Percentiles rank a stretch among this genome's conserved stretches.
phyloP scores from a whole-genome alignment of 2,329 filamentous ascomycete species.

The Sclerotinia glacialis region DNA sequence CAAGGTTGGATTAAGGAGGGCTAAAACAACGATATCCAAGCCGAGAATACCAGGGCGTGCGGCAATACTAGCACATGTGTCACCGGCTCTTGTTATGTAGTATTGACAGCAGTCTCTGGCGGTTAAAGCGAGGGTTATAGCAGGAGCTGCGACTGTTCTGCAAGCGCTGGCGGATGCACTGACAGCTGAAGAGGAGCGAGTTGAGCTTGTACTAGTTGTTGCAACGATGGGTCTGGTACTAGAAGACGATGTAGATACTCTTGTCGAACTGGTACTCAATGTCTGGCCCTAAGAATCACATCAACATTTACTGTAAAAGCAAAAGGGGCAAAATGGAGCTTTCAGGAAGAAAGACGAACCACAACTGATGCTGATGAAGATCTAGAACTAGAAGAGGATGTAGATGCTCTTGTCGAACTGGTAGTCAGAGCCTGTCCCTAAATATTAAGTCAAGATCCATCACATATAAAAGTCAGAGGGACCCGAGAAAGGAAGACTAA shows the following conservation, averaged over 20 bases:
- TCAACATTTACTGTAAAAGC: neutral
- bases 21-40: neutral
- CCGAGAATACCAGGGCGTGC: neutral
- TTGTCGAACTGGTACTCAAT: neutral
- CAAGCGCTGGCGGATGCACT: neutral
- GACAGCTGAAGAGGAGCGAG: neutral
- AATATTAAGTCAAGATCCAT: no score
- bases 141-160: neutral
- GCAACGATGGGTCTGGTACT: no score
- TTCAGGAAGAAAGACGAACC: neutral
- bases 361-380: neutral
- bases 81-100: neutral
- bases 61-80: constrained; percentile 7
- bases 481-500: no score
- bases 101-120: constrained; percentile 1
- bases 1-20: constrained; percentile 3
- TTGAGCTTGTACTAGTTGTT: no score
- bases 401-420: no score
- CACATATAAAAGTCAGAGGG: no score
- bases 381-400: neutral
- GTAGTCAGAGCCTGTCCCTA: no score
- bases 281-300: neutral
- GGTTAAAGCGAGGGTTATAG: neutral
- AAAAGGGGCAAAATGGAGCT: no score
- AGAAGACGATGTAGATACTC: neutral